Base-by-base conservation (phyloP, 108 stramenopile genomes). In the Cylindrotheca closterium region DNA sequence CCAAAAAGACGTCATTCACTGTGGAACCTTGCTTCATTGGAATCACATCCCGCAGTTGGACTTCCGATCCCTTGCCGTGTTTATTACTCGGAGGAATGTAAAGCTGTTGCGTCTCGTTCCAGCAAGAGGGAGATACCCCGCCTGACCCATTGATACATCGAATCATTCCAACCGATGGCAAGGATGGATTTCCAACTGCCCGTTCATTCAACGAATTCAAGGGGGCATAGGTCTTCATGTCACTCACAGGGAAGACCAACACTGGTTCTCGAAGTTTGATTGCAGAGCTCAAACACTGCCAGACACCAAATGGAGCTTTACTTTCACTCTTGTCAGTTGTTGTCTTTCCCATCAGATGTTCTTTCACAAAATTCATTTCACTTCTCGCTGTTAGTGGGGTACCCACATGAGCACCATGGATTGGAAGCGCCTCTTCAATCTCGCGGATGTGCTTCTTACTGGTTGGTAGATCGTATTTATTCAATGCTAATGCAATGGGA, bases 21-120 rank as follows among this genome's bases (percentile, higher is more conserved):
- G 89, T 95, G 15, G 90, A 92, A 17, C 94, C 87, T 10, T 87
- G 87, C 55, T 91, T 95, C 87, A 95, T 87, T 10, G 83, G 46
- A 17, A 92, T 37, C 15, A 82, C 85, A 66, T 92, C 89, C 37
- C 89, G 58, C n/a, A 92, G 61, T 45, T 80, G 27, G 18, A 60
- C 25, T 24, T 49, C 12, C 3, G 56, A 37, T 1, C 58, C 18
- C 29, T 3, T 37, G 12, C 5, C 25, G 18, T 60, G 34, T 34
- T 60, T 50, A 21, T 31, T 19, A 2, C 0, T 61, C 19, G 48
- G 47, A 0, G 51, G 15, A 19, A 25, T 27, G 32, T 91, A 85
- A 15, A 42, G 18, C 29, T 56, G 17, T 60, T 62, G 71, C 5
- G 69, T 49, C 15, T 32, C 30, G 31, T 89, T 68, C 90, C 88